A percentile compares a stretch with the other conserved stretches of the same genome.
Conservation (phyloP, 2,329 filamentous ascomycete genomes). For the Ophiostoma ulmi region DNA sequence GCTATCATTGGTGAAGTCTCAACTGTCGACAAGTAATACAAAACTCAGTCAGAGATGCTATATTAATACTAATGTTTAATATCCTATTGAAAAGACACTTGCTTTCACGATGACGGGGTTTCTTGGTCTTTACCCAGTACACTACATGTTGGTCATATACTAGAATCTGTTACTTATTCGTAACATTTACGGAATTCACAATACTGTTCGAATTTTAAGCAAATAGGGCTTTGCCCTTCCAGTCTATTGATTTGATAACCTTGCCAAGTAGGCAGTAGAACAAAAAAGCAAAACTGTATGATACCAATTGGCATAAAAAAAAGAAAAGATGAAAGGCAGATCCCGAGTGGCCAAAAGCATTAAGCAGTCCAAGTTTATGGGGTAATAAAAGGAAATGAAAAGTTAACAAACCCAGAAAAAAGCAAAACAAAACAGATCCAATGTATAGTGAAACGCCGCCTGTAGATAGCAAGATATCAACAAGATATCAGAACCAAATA, state of each 20-base stretch:
- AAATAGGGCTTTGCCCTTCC: not conserved
- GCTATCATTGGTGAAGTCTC: too few relatives aligned
- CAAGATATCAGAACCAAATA: not conserved
- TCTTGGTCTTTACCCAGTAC: too few relatives aligned
- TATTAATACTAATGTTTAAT: too few relatives aligned
- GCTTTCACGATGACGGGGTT: too few relatives aligned
- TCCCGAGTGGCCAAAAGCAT: not conserved
- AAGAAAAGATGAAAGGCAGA: not conserved
- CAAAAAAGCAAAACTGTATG: not conserved
- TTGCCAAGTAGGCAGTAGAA: not conserved
- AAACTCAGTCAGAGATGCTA: too few relatives aligned
- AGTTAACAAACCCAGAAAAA: not conserved
- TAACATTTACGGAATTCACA: not conserved
- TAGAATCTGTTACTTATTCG: too few relatives aligned
- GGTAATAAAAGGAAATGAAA: not conserved
- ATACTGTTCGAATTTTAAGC: not conserved
- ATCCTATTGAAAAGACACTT: too few relatives aligned
- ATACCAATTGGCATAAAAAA: not conserved
- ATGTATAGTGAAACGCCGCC: slow-evolving; percentile 5
- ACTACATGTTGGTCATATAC: too few relatives aligned
- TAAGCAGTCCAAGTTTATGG: not conserved
- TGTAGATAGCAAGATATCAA: not conserved
- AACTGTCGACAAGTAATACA: too few relatives aligned
- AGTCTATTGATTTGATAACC: not conserved
- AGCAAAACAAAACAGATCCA: not conserved